These are phyloP conservation scores for Arachis stenosperma DNA, from an alignment of 306 rosid species.

Conservation along the genomic window DNA sequence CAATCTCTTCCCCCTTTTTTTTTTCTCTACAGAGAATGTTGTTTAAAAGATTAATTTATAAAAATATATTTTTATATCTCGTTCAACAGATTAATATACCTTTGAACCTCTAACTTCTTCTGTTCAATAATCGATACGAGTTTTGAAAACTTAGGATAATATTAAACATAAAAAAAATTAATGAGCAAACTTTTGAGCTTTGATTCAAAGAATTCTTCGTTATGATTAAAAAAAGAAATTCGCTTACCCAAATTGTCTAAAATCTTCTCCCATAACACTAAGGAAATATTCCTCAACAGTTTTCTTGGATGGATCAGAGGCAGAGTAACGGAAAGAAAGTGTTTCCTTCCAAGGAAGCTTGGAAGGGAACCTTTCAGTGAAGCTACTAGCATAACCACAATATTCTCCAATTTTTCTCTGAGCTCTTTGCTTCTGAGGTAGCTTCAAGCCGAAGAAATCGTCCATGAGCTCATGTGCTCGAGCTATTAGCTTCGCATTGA, in stretches of 20 bases:
- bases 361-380: background rate
- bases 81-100: too few species aligned
- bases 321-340: background rate
- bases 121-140: too few species aligned
- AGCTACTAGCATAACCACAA: slow-evolving; percentile 1
- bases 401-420: background rate
- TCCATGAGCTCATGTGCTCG: background rate
- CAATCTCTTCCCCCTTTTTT: too few species aligned
- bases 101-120: too few species aligned
- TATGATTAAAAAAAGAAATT: background rate
- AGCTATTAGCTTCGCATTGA: background rate
- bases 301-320: background rate
- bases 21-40: too few species aligned
- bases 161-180: too few species aligned
- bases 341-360: slow-evolving; percentile 4
- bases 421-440: background rate
- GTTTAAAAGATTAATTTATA: too few species aligned
- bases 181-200: too few species aligned
- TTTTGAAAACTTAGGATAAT: too few species aligned
- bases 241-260: background rate
- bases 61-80: too few species aligned
- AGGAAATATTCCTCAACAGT: background rate
- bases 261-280: background rate
- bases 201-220: too few species aligned
- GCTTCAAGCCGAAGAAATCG: background rate